Base-by-base conservation (phyloP, 2,329 filamentous ascomycete genomes). In the Cordyceps farinosa region DNA sequence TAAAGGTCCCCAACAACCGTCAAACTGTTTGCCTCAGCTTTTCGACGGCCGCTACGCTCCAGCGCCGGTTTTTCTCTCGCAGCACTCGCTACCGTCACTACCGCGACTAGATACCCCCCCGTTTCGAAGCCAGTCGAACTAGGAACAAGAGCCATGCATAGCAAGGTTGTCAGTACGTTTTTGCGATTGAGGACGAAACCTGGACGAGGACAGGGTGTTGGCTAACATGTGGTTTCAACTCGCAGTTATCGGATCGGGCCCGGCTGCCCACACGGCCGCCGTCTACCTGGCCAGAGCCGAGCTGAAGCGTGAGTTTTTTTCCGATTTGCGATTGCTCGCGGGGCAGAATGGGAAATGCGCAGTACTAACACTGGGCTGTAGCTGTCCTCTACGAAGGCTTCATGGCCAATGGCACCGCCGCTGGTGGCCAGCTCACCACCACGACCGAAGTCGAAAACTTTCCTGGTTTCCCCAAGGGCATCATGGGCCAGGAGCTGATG, bases 381-480 rank as follows among this genome's bases (percentile, higher is more conserved):
- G 87, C 95, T 67, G 90, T 97, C 67, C 84, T 99, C 69, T 99
- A 98, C 76, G 95, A 99, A 81, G 95, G 95, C 70, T 97, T 99
- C 85, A 88, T 99, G 76, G 95, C 95, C 71, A 95, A 97, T 74
- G 95, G 94, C 73, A 96, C 96, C 71, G 95, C 95, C 7, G 92
- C 95, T 51, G 95, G 95, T 70, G 95, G 95, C 64, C 95, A 99
- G 83, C 84, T 99, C 70, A 99, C 96, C 62, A 99, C 96, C 32
- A 99, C 95, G 62, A 98, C 96, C 72, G 96, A 99, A 70, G 88
- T 99, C 65, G 95, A 99, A 83, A 99, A 99, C 85, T 99, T 90
- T 79, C 95, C 95, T 32, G 95, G 95, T 54, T 99, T 98, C 81
- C 90, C 91, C 72, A 86, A 91, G 71, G 90, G 89, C 67, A 92